Evolutionary conservation across 495 filamentous ascomycete species (phyloP), one percentile per base, ranked within the genome.

Genomic region (Hypoxylon lenormandii): DNA sequence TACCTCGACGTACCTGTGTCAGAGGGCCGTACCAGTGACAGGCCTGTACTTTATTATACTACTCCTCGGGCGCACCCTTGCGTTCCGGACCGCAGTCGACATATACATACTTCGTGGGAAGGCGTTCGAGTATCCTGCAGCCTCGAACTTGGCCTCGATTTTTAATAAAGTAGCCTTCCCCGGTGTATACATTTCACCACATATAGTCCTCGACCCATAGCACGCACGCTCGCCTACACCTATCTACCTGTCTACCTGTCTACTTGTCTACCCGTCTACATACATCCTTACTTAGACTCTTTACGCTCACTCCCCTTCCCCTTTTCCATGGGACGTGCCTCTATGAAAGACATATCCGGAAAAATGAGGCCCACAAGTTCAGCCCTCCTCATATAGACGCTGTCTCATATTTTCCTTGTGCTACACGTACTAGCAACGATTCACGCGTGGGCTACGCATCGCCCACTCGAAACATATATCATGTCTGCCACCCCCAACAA

Each of bases 401-500:
- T 74, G 60, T 71, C 73, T 72, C 66, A 71, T 63, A 65, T 67
- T 62, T 60, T 26, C 40, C 59, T 69, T 62, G 66, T 72, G 60
- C 64, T 59, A 67, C 69, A 64, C 53, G 64, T 64, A 69, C 64
- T 54, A 64, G 33, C 60, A 55, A 54, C 49, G 48, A 69, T 63
- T 56, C 69, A 52, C 60, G 64, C 64, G 64, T 72, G 65, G 68
- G 68, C 68, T 38, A 59, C 37, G 62, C 60, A 43, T 65, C 56
- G 70, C 65, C 69, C 69, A 56, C 76, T 46, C 60, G 57, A 59
- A 55, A 70, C 33, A 67, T 75, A 73, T 64, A 64, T 64, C 76
- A 82, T 82, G 79, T 52, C 75, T 60, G 56, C 77, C 48, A 76
- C 77, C 51, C 36, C 73, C 42, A 72, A 66, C 38, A 77, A 72